A percentile compares a stretch with the other conserved stretches of the same genome.
These are phyloP conservation scores for Eleusine indica DNA, from an alignment of 176 grass and related monocot genomes.

Conservation along the genomic window DNA sequence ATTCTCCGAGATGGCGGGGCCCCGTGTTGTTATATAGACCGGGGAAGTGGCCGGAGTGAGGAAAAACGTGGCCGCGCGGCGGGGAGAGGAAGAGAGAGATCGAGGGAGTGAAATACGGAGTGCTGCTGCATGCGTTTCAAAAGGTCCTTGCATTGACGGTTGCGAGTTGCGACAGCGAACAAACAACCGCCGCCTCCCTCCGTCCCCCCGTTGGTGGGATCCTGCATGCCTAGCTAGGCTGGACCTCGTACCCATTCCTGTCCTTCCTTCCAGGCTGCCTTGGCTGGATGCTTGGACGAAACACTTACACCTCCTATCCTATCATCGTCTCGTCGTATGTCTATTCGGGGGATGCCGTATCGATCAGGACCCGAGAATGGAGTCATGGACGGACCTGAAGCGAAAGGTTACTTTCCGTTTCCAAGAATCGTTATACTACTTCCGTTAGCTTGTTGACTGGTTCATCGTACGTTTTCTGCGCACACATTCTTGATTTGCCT, in stretches of 20 bases:
- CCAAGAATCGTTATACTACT: background rate
- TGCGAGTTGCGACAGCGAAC: too few species aligned
- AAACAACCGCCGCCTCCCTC: too few species aligned
- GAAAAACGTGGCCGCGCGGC: slow-evolving; percentile 35
- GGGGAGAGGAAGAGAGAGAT: too few species aligned
- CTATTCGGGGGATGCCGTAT: background rate
- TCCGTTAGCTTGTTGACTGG: background rate
- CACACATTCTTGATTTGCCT: background rate
- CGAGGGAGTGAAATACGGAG: too few species aligned
- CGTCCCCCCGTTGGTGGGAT: too few species aligned
- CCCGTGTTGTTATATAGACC: background rate
- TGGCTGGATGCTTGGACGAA: background rate
- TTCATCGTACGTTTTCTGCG: background rate
- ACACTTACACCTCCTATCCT: background rate
- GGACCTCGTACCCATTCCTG: background rate
- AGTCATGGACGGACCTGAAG: background rate
- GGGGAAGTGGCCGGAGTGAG: background rate
- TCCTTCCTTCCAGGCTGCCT: too few species aligned
- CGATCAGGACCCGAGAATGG: background rate
- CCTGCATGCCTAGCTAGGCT: background rate
- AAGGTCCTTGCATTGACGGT: too few species aligned
- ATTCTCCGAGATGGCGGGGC: too few species aligned
- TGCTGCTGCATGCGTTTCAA: too few species aligned
- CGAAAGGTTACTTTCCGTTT: background rate
- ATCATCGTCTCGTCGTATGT: background rate